Base-by-base conservation (phyloP, 352 stramenopile species). In the Phytopythium chamaehyphon region DNA sequence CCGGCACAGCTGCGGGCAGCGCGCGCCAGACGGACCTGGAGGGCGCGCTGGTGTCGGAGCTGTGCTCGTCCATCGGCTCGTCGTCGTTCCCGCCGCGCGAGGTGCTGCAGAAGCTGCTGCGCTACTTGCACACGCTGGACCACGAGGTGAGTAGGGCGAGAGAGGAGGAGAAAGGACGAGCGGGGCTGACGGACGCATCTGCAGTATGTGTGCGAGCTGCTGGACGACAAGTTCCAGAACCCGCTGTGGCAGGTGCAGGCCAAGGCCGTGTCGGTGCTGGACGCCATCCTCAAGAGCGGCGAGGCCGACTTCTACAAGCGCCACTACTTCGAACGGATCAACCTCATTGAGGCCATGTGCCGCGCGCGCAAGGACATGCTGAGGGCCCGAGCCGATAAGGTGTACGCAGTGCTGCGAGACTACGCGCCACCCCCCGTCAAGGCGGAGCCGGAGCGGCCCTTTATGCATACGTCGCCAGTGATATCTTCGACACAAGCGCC, bases 201-300 rank as follows among this genome's bases (percentile, higher is more conserved):
- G 5, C 28, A 91, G 75, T 94, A 94, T 51, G 61, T 90, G 26
- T 92, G 83, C 50, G 79, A 94, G 61, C 66, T 92, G 23, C 66
- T 94, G n/a, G 74, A 92, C 45, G 74, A 88, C 57, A 94, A 92
- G 63, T 78, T 94, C n/a, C 74, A 88, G 62, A 77, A 78, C 51
- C 67, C 66, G 33, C 36, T 94, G 48, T 94, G 83, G 83, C 83
- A 92, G 55, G 74, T 91, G 11, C 81, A 91, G 65, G 81, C 71
- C 50, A 91, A 91, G 55, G 81, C 83, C 7, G 44, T 94, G 47
- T 88, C 81, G 0, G 81, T 91, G 18, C 67, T 94, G 37, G 76
- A 83, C 28, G 64, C 79, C 11, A 53, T 91, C n/a, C 61, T 88
- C 52, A 76, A 78, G 45, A 89, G 68, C 19, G 45, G 37, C 9